phyloP scores from a whole-genome alignment of 2,329 filamentous ascomycete genomes.

The Clonostachys byssicola region DNA sequence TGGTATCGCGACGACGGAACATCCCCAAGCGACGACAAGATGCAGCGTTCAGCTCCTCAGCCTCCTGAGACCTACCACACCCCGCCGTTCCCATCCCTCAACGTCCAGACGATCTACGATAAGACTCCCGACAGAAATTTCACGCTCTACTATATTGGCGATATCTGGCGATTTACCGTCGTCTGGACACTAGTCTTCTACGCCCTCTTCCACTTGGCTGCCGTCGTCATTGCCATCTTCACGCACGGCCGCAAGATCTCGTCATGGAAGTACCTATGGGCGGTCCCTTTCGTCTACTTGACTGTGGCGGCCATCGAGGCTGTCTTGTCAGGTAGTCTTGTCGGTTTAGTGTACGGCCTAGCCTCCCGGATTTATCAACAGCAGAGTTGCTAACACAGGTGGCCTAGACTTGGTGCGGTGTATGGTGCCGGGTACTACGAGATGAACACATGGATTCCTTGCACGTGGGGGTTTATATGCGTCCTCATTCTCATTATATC shows the following conservation, averaged over 20 bases:
- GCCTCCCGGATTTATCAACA: not conserved
- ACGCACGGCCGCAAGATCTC: constrained; percentile 61
- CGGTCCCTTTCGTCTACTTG: constrained; percentile 66
- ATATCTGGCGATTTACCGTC: constrained; percentile 85
- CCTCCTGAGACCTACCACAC: constrained; percentile 50
- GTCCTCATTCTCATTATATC: constrained; percentile 79
- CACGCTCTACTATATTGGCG: constrained; percentile 67
- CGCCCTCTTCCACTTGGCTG: constrained; percentile 68
- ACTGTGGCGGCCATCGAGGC: constrained; percentile 73
- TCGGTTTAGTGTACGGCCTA: constrained; percentile 68
- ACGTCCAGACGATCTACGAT: constrained; percentile 59
- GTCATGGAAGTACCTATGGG: constrained; percentile 63
- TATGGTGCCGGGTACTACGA: constrained; percentile 80
- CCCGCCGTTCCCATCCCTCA: constrained; percentile 77
- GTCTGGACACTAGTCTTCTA: constrained; percentile 84
- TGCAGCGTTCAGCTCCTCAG: too few relatives aligned
- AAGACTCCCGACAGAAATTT: constrained; percentile 34
- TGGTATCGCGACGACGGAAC: too few relatives aligned
- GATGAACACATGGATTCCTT: constrained; percentile 94
- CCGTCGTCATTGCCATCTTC: constrained; percentile 65
- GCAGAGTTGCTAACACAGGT: constrained; percentile 6
- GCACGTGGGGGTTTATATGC: constrained; percentile 83
- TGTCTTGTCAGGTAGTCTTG: constrained; percentile 73
- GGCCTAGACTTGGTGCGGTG: constrained; percentile 65
- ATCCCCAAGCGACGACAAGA: too few relatives aligned